Conservation (phyloP, 2,329 filamentous ascomycete genomes). For the Ophiostoma perfectum region DNA sequence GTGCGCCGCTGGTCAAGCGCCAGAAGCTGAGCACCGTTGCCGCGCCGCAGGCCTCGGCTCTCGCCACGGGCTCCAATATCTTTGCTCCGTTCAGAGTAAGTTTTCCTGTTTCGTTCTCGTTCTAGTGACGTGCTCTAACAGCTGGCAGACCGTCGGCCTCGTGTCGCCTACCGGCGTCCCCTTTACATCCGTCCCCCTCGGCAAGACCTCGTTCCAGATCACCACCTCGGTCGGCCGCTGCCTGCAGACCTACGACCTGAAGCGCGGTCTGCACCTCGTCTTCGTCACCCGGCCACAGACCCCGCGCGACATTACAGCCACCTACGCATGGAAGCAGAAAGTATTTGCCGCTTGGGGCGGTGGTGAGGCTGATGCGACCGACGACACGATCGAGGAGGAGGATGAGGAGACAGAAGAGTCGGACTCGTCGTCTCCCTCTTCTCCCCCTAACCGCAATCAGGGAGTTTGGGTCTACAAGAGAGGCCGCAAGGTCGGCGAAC, state of each 20-base stretch:
- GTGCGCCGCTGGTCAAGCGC: conserved; percentile 66
- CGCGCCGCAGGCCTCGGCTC: conserved; percentile 38
- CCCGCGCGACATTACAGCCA: conserved; percentile 78
- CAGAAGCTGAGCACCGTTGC: conserved; percentile 53
- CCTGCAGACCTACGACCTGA: conserved; percentile 93
- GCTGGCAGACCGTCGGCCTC: conserved; percentile 74
- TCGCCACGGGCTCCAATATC: conserved; percentile 61
- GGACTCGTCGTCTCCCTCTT: not conserved
- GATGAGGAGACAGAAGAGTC: conserved; percentile 2
- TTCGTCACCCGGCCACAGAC: conserved; percentile 92
- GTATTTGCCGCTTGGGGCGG: conserved; percentile 88
- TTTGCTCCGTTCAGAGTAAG: conserved; percentile 90
- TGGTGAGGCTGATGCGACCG: conserved; percentile 14
- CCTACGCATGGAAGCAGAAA: conserved; percentile 77
- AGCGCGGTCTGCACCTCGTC: conserved; percentile 80
- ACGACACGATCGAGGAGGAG: conserved; percentile 10
- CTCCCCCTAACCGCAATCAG: conserved; percentile 36
- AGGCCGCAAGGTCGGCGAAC: conserved; percentile 73
- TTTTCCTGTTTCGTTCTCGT: conserved; percentile 15
- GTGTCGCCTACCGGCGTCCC: conserved; percentile 87
- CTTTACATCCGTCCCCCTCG: conserved; percentile 81
- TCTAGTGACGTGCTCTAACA: not conserved
- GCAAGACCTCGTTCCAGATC: conserved; percentile 94
- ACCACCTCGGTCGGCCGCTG: conserved; percentile 88
- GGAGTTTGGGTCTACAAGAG: conserved; percentile 91